These are phyloP conservation scores for Penicillium lividum DNA, from an alignment of 495 filamentous ascomycete genomes.

Conservation along the genomic window DNA sequence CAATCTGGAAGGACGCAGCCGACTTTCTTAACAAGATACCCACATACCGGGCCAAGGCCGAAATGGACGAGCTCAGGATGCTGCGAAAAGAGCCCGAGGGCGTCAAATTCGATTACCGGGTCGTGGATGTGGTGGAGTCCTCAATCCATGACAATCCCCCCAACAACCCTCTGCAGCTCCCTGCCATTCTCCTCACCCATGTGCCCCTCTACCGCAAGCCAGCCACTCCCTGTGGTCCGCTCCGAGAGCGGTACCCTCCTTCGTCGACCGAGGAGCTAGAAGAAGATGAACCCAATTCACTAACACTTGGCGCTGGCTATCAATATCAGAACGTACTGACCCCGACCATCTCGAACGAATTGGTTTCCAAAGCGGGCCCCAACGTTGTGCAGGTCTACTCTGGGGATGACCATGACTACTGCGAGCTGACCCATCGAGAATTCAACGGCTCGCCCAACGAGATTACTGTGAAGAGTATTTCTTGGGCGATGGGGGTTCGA, in stretches of 20 bases:
- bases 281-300: conserved; percentile 75
- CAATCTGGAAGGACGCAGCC: conserved; percentile 73
- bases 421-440: conserved; percentile 76
- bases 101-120: conserved; percentile 50
- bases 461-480: conserved; percentile 91
- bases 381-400: conserved; percentile 77
- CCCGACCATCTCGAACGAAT: conserved; percentile 65
- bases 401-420: conserved; percentile 98
- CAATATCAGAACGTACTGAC: conserved; percentile 96
- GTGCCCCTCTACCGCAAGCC: conserved; percentile 81
- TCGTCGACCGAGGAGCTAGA: conserved; percentile 57
- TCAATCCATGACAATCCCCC: conserved; percentile 26
- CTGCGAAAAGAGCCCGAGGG: conserved; percentile 44
- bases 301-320: conserved; percentile 74
- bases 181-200: conserved; percentile 85
- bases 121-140: conserved; percentile 31
- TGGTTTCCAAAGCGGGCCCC: conserved; percentile 73
- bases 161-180: conserved; percentile 53
- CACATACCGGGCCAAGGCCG: conserved; percentile 40
- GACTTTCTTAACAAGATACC: conserved; percentile 72
- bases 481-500: conserved; percentile 95
- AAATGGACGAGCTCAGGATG: conserved; percentile 43
- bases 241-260: conserved; percentile 78
- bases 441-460: conserved; percentile 71
- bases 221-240: conserved; percentile 87